Evolutionary conservation across 495 filamentous ascomycete species (phyloP).

Genomic region (Podospora appendiculata): DNA sequence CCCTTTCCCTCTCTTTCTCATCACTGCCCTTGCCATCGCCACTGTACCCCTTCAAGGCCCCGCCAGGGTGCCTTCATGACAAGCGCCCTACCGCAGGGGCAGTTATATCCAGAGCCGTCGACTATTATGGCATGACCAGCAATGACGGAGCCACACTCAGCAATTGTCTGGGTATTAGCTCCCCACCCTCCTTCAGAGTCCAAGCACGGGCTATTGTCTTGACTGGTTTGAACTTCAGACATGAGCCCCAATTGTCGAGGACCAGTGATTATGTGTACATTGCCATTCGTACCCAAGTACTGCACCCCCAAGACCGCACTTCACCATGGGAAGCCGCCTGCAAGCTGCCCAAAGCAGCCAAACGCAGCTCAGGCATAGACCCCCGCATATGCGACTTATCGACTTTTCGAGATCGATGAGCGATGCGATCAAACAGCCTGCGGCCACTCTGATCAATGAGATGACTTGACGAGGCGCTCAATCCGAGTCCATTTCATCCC

Average conservation of each 20-base stretch:
- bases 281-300: neutral
- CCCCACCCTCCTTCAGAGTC: conserved; percentile 7
- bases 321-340: neutral
- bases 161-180: conserved; percentile 10
- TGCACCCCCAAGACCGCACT: conserved; percentile 1
- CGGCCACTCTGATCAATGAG: conserved; percentile 1
- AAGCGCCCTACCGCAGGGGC: neutral
- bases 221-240: neutral
- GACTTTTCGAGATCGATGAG: neutral
- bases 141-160: conserved; percentile 4
- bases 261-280: too few relatives aligned
- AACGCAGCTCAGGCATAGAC: neutral
- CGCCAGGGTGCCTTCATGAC: neutral
- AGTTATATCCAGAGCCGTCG: neutral
- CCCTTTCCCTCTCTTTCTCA: neutral
- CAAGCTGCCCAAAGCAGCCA: conserved; percentile 2
- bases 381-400: conserved; percentile 8
- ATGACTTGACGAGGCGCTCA: conserved; percentile 2
- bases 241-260: neutral
- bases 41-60: too few relatives aligned
- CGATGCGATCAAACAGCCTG: neutral
- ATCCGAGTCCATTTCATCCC: conserved; percentile 18
- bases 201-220: neutral
- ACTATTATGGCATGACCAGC: conserved; percentile 5
- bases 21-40: too few relatives aligned